These are phyloP conservation scores for Botrytis pseudocinerea DNA, from an alignment of 2,329 filamentous ascomycete genomes.

Conservation along the genomic window DNA sequence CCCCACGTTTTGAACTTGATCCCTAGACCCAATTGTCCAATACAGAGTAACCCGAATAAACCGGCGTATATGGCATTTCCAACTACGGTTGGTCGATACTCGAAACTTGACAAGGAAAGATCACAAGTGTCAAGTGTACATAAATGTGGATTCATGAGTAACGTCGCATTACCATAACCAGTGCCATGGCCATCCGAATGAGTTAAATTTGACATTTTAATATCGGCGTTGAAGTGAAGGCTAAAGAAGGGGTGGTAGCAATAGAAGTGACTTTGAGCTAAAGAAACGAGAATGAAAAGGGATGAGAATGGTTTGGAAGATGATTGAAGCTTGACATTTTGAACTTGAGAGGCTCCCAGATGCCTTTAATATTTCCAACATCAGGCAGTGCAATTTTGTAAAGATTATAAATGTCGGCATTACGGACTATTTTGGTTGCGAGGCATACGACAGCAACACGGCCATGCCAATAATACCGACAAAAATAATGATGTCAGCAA, in stretches of 20 bases:
- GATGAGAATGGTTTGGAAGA: background rate
- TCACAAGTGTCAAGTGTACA: slow-evolving; percentile 44
- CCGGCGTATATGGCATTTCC: slow-evolving; percentile 56
- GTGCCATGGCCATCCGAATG: slow-evolving; percentile 22
- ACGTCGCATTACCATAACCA: slow-evolving; percentile 35
- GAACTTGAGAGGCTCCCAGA: background rate
- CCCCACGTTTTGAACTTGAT: slow-evolving; percentile 56
- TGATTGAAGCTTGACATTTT: background rate
- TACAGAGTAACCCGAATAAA: slow-evolving; percentile 49
- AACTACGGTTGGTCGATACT: slow-evolving; percentile 58
- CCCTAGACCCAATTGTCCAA: slow-evolving; percentile 49
- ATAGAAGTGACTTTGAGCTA: background rate
- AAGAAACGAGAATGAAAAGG: background rate
- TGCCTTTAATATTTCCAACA: slow-evolving; percentile 11
- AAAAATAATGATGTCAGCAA: background rate
- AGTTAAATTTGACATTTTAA: slow-evolving; percentile 31
- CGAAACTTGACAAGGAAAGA: slow-evolving; percentile 55
- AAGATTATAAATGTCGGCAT: background rate
- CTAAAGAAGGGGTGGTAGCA: background rate
- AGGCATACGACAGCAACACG: slow-evolving; percentile 10
- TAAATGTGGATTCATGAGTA: slow-evolving; percentile 29
- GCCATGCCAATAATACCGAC: background rate
- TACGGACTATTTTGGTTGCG: background rate
- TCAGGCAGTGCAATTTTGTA: background rate
- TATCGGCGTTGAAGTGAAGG: background rate